Evolutionary conservation across 805 yeast genomes (phyloP).

Genomic region (Jamesozyma jinghongensis): DNA sequence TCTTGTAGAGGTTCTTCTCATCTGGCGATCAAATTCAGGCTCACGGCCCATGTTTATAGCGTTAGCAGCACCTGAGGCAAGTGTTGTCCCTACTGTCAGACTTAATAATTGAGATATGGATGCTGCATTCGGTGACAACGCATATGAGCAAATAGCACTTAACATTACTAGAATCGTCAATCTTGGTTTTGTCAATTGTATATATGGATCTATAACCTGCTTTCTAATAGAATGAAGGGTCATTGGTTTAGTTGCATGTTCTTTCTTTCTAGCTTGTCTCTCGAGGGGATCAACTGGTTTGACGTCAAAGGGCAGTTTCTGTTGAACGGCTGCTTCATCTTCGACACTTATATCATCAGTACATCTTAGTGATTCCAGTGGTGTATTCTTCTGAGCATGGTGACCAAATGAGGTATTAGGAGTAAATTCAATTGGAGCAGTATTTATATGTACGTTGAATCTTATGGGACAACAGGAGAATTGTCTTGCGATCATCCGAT

Average conservation of each 20-base stretch:
- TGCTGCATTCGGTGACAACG: constrained; percentile 77
- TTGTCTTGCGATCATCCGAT: neutral
- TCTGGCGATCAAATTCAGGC: constrained; percentile 75
- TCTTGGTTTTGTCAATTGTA: constrained; percentile 84
- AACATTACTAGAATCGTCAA: constrained; percentile 80
- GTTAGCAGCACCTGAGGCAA: constrained; percentile 90
- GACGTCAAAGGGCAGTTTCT: constrained; percentile 45
- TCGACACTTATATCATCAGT: constrained; percentile 21
- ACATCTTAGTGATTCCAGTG: constrained; percentile 30
- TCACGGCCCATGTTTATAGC: constrained; percentile 97
- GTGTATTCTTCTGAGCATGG: constrained; percentile 13
- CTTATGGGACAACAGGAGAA: neutral
- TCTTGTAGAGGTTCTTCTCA: constrained; percentile 80
- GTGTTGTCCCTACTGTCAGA: constrained; percentile 74
- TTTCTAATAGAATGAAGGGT: constrained; percentile 23
- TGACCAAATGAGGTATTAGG: constrained; percentile 23
- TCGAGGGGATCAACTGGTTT: constrained; percentile 30
- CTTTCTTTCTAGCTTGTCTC: constrained; percentile 6
- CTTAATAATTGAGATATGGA: constrained; percentile 60
- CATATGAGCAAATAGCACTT: constrained; percentile 89
- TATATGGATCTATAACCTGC: constrained; percentile 47
- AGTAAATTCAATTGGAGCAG: constrained; percentile 33
- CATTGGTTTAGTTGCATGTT: neutral
- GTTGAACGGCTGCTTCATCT: constrained; percentile 2
- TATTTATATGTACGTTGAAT: constrained; percentile 18